Evolutionary conservation across 345 rosid genomes (phyloP).

Genomic region (Gossypium herbaceum): DNA sequence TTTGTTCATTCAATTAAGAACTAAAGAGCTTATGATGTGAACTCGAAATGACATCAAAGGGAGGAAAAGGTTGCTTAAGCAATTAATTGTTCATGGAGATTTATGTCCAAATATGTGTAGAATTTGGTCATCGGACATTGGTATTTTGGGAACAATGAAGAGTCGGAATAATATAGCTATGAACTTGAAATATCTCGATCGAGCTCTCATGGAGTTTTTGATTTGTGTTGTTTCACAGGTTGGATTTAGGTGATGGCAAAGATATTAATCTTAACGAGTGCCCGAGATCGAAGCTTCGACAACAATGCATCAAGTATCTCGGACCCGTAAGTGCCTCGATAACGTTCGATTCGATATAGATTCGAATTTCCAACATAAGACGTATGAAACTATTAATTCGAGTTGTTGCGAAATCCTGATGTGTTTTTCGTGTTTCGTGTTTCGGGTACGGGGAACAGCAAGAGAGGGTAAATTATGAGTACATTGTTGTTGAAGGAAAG

Average conservation of each 20-base stretch:
- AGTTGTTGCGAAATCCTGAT: conserved; percentile 13
- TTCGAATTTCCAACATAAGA: not conserved
- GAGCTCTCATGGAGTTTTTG: not conserved
- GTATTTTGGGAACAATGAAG: too few species aligned
- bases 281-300: conserved; percentile 59
- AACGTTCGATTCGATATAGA: not conserved
- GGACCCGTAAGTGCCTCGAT: conserved; percentile 67
- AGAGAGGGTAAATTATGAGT: conserved; percentile 85
- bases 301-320: conserved; percentile 79
- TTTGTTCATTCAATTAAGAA: too few species aligned
- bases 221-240: conserved; percentile 39
- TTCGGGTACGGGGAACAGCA: conserved; percentile 40
- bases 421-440: not conserved
- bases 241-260: conserved; percentile 87
- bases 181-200: too few species aligned
- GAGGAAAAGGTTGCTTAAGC: not conserved
- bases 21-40: too few species aligned
- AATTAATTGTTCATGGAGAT: not conserved
- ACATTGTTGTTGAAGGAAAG: conserved; percentile 53
- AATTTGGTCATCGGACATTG: too few species aligned
- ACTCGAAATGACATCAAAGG: too few species aligned
- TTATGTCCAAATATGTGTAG: not conserved
- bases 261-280: conserved; percentile 62
- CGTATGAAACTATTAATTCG: not conserved
- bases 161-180: too few species aligned